Evolutionary conservation across 306 rosid genomes (phyloP).

Genomic region (Cyamopsis tetragonoloba): DNA sequence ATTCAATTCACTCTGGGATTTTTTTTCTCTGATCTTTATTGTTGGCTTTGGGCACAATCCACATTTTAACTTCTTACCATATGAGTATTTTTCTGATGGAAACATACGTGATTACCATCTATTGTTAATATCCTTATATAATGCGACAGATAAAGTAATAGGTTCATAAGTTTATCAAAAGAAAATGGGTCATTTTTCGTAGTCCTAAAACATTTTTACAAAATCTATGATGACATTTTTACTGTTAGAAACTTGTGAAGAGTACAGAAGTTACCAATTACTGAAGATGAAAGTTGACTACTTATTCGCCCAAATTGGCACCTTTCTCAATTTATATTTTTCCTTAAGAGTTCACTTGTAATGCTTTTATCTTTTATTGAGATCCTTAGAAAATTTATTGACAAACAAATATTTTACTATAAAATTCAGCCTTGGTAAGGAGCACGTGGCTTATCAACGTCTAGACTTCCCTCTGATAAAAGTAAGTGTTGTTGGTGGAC

Average conservation of each 20-base stretch:
- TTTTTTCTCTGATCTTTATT: background rate
- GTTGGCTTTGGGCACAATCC: background rate
- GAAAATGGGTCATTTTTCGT: background rate
- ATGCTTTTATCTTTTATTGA: slow-evolving; percentile 23
- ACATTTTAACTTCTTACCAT: background rate
- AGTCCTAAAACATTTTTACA: background rate
- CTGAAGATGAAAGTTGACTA: background rate
- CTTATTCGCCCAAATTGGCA: background rate
- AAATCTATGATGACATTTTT: background rate
- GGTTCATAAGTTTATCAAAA: background rate
- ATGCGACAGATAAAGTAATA: background rate
- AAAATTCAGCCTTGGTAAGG: slow-evolving; percentile 73
- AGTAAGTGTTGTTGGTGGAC: slow-evolving; percentile 84
- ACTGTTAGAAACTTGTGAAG: slow-evolving; percentile 1
- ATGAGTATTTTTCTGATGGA: background rate
- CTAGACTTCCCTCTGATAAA: slow-evolving; percentile 68
- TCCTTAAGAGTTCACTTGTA: slow-evolving; percentile 15
- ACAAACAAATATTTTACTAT: slow-evolving; percentile 30
- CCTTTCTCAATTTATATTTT: background rate
- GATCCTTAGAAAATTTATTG: slow-evolving; percentile 6
- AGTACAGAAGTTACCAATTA: background rate
- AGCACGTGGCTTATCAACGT: slow-evolving; percentile 68
- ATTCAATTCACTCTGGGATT: slow-evolving; percentile 19
- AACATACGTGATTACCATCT: background rate
- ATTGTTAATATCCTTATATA: slow-evolving; percentile 5